Evolutionary conservation across 108 stramenopile genomes (phyloP).

Genomic region (Fragilaria crotonensis): DNA sequence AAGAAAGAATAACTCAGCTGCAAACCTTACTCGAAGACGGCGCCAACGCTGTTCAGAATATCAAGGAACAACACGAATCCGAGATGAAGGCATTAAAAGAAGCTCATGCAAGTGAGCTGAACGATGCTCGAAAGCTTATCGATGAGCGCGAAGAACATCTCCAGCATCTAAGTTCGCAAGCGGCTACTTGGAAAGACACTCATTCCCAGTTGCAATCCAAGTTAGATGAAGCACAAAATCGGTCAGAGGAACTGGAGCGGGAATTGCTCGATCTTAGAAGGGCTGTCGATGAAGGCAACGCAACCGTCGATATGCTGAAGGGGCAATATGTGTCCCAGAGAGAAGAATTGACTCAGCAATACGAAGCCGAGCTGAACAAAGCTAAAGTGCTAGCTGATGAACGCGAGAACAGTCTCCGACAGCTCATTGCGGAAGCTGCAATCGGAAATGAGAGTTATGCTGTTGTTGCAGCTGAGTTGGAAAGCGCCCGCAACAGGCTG

Average conservation of each 20-base stretch:
- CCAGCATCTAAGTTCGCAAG: not conserved
- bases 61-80: not conserved
- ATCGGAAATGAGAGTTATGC: not conserved
- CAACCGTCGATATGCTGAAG: not conserved
- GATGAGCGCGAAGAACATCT: not conserved
- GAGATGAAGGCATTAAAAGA: not conserved
- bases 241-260: not conserved
- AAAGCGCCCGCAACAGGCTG: not conserved
- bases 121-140: not conserved
- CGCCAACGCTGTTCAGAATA: not conserved
- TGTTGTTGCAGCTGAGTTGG: not conserved
- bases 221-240: not conserved
- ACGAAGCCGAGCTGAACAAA: not conserved
- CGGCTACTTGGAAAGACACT: not conserved
- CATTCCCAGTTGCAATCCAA: not conserved
- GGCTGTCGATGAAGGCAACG: not conserved
- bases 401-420: not conserved
- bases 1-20: not conserved
- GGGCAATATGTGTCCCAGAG: not conserved
- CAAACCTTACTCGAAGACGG: not conserved
- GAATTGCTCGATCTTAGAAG: not conserved
- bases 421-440: not conserved
- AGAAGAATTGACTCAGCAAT: not conserved
- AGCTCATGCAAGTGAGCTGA: not conserved
- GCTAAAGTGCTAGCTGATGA: not conserved